Conservation (phyloP, 768 basidiomycete species). For the Suillus subaureus region DNA sequence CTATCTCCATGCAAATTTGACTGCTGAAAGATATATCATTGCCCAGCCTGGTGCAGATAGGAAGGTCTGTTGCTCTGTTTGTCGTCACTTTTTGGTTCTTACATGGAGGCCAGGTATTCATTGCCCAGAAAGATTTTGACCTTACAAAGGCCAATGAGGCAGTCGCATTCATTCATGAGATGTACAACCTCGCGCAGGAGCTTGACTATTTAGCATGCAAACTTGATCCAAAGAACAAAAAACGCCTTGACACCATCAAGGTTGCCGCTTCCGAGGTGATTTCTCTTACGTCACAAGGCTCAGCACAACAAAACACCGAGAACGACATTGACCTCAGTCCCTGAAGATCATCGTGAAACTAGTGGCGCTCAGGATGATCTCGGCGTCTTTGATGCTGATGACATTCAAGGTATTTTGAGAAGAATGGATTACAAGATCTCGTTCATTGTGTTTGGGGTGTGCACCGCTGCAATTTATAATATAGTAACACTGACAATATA, state of each 20-base stretch:
- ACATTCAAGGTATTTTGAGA: constrained; percentile 1
- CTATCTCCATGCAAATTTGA: constrained; percentile 9
- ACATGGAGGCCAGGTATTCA: constrained; percentile 8
- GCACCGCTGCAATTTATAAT: neutral
- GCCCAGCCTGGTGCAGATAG: constrained; percentile 1
- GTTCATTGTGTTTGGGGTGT: no score
- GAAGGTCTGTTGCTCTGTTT: neutral
- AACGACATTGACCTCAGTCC: neutral
- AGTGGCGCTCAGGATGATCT: constrained; percentile 5
- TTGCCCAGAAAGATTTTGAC: constrained; percentile 5
- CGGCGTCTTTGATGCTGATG: constrained; percentile 8
- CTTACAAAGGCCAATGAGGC: neutral
- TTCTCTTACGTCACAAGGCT: neutral
- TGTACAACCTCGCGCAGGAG: constrained; percentile 15
- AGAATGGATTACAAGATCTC: neutral
- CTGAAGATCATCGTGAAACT: neutral
- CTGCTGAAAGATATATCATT: constrained; percentile 12
- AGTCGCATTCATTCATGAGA: constrained; percentile 13
- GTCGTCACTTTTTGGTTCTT: neutral
- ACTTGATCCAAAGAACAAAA: constrained; percentile 6
- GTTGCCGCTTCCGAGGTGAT: neutral
- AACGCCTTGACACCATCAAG: neutral
- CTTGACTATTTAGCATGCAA: neutral
- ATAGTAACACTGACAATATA: neutral
- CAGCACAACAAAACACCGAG: neutral